Conservation (phyloP, 495 filamentous ascomycete species). For the Penicillium paradoxum region DNA sequence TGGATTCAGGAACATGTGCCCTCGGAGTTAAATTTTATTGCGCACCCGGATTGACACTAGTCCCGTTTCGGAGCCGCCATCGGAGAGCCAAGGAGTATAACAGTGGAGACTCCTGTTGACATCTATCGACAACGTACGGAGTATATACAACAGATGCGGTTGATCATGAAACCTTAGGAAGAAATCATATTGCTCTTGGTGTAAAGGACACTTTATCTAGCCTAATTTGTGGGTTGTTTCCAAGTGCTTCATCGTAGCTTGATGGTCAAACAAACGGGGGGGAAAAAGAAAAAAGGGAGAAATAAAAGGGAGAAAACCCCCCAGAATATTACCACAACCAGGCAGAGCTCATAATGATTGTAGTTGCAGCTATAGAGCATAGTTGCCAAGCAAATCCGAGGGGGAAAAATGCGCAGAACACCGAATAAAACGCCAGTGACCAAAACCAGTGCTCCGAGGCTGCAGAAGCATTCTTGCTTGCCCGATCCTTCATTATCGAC, state of each 20-base stretch:
- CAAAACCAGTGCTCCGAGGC: conserved; percentile 10
- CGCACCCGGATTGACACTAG: conserved; percentile 24
- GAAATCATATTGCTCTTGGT: not conserved
- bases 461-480: conserved; percentile 5
- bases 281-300: not conserved
- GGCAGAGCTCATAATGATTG: conserved; percentile 3
- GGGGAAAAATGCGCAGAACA: conserved; percentile 21
- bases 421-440: conserved; percentile 27
- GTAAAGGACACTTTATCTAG: not conserved
- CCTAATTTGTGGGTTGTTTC: not conserved
- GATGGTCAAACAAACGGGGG: not conserved
- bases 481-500: not conserved
- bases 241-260: not conserved
- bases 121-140: too few species aligned
- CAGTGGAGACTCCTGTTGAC: not conserved
- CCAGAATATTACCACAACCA: not conserved
- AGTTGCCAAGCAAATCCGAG: conserved; percentile 18
- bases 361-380: conserved; percentile 14
- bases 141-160: too few species aligned
- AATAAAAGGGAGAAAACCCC: not conserved
- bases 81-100: conserved; percentile 10
- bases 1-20: conserved; percentile 16
- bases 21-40: conserved; percentile 23
- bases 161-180: not conserved
- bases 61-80: conserved; percentile 25